A percentile compares a stretch with the other conserved stretches of the same genome.
phyloP scores from a whole-genome alignment of 1,284 basidiomycete genomes.

The Sanghuangporus sanghuang region DNA sequence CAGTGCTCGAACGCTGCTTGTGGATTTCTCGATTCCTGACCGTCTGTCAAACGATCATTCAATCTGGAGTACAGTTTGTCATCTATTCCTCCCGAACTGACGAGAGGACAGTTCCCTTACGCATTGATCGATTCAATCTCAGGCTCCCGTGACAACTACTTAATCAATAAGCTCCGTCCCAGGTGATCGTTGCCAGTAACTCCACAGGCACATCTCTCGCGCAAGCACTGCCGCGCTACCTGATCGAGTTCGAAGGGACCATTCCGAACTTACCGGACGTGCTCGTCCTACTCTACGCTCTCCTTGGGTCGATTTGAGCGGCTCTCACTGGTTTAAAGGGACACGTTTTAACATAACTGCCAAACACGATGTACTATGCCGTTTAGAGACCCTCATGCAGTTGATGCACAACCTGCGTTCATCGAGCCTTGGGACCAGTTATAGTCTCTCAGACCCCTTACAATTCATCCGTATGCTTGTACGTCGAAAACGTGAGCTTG shows the following conservation, averaged over 20 bases:
- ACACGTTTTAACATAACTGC: too few species aligned
- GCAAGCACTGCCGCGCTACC: conserved; percentile 32
- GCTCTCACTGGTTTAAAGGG: conserved; percentile 26
- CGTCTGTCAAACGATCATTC: conserved; percentile 27
- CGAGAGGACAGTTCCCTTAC: conserved; percentile 37
- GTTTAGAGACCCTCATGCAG: too few species aligned
- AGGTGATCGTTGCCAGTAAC: conserved; percentile 49
- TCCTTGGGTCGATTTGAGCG: conserved; percentile 51
- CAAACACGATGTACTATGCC: too few species aligned
- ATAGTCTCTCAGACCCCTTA: too few species aligned
- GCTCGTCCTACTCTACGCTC: conserved; percentile 52
- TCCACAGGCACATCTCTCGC: conserved; percentile 42
- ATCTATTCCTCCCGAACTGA: conserved; percentile 21
- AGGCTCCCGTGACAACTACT: conserved; percentile 42
- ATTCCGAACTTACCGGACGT: conserved; percentile 32
- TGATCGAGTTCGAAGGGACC: conserved; percentile 23
- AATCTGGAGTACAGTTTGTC: conserved; percentile 31
- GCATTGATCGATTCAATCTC: conserved; percentile 43
- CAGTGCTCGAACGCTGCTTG: too few species aligned
- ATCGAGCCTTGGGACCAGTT: too few species aligned
- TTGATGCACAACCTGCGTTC: too few species aligned
- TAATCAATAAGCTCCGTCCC: conserved; percentile 30
- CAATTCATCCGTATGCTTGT: too few species aligned
- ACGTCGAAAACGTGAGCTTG: too few species aligned
- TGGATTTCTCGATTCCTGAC: conserved; percentile 5